phyloP scores from a whole-genome alignment of 768 basidiomycete species.

The Pleurotus cornucopiae region DNA sequence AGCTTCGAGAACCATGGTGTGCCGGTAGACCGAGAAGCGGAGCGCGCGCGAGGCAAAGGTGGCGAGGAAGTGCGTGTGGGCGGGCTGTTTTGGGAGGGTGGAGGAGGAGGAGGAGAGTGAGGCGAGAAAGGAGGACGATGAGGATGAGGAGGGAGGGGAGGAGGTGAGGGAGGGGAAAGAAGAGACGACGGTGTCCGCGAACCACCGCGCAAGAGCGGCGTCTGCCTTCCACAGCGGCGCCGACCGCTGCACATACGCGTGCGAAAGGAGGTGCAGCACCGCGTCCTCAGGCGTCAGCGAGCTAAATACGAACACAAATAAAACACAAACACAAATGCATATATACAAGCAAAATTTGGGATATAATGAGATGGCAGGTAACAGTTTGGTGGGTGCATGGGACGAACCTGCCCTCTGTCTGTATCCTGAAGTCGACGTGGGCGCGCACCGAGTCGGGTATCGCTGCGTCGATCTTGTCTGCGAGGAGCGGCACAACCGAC shows the following conservation, averaged over 20 bases:
- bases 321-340: not conserved
- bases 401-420: slow-evolving; percentile 62
- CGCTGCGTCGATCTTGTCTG: slow-evolving; percentile 77
- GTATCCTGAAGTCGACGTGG: slow-evolving; percentile 64
- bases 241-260: slow-evolving; percentile 83
- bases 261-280: slow-evolving; percentile 74
- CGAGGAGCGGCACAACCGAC: slow-evolving; percentile 73
- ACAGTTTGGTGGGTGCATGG: not conserved
- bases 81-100: slow-evolving; percentile 24
- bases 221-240: slow-evolving; percentile 75
- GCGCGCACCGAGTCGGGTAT: slow-evolving; percentile 54
- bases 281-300: slow-evolving; percentile 36
- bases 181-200: slow-evolving; percentile 48
- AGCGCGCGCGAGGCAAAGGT: slow-evolving; percentile 38
- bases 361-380: not conserved
- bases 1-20: slow-evolving; percentile 70
- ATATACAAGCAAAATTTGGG: no score
- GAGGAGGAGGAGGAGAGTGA: not conserved
- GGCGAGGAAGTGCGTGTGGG: slow-evolving; percentile 27
- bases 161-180: slow-evolving; percentile 36
- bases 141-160: slow-evolving; percentile 4
- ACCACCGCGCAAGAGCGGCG: slow-evolving; percentile 58
- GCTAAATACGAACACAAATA: slow-evolving; percentile 22
- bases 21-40: slow-evolving; percentile 61
- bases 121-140: slow-evolving; percentile 34